Percentiles rank a stretch among this genome's conserved stretches.
phyloP scores from a whole-genome alignment of 495 filamentous ascomycete species.

The Hypomontagnella monticulosa region DNA sequence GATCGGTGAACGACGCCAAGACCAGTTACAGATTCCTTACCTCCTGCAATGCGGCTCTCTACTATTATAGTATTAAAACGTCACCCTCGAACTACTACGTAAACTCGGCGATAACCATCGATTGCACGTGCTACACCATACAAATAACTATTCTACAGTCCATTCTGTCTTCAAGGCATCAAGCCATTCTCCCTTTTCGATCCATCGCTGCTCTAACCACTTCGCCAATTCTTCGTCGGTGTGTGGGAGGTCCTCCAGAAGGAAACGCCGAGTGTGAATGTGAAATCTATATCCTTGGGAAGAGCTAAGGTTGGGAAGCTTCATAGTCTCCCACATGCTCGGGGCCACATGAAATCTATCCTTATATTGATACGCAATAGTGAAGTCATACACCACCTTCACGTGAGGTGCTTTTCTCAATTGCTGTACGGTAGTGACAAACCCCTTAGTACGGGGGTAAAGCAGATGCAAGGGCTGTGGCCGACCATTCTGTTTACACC shows the following conservation, averaged over 20 bases:
- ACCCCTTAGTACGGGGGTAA: constrained; percentile 66
- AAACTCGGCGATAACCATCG: background rate
- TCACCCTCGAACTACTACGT: constrained; percentile 16
- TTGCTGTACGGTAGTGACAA: constrained; percentile 64
- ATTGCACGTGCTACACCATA: constrained; percentile 1
- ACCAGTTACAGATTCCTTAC: background rate
- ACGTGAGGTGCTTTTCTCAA: constrained; percentile 61
- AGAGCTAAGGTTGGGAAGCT: constrained; percentile 49
- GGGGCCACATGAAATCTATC: constrained; percentile 58
- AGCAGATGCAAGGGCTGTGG: constrained; percentile 63
- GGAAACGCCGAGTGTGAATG: constrained; percentile 59
- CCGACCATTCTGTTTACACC: constrained; percentile 57
- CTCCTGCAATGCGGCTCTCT: constrained; percentile 30
- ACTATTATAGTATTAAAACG: constrained; percentile 28
- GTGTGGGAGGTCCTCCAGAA: constrained; percentile 56
- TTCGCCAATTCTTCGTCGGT: constrained; percentile 56
- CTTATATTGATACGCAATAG: constrained; percentile 62
- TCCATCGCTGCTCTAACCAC: constrained; percentile 65
- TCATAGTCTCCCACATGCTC: constrained; percentile 62
- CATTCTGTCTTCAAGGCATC: constrained; percentile 51
- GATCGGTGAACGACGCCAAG: constrained; percentile 34
- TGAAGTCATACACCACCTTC: constrained; percentile 67
- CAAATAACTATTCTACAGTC: constrained; percentile 14
- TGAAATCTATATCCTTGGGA: constrained; percentile 57
- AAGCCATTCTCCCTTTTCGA: constrained; percentile 63